These are phyloP conservation scores for Huntiella abstrusa DNA, from an alignment of 2,329 filamentous ascomycete genomes.

Conservation along the genomic window DNA sequence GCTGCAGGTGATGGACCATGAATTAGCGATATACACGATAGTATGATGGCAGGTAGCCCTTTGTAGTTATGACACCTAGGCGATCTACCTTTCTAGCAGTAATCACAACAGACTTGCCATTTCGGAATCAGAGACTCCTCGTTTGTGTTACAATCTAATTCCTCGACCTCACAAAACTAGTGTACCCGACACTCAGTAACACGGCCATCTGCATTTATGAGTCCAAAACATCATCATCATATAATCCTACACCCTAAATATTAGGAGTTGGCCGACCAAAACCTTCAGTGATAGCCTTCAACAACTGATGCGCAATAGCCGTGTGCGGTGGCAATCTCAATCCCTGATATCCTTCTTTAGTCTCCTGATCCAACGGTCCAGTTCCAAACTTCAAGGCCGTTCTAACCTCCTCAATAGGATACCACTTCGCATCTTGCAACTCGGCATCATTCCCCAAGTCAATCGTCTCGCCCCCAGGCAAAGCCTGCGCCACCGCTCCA, in stretches of 20 bases:
- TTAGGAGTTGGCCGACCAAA: slow-evolving; percentile 19
- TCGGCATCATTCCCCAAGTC: slow-evolving; percentile 77
- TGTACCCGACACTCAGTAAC: background rate
- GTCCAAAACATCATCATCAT: background rate
- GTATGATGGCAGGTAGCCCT: too few species aligned
- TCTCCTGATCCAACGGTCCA: slow-evolving; percentile 44
- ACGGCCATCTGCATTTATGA: background rate
- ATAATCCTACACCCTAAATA: background rate
- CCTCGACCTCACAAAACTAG: background rate
- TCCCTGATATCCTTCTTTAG: slow-evolving; percentile 47
- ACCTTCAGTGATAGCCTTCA: slow-evolving; percentile 60
- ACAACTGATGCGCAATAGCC: slow-evolving; percentile 81
- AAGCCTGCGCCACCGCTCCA: slow-evolving; percentile 69
- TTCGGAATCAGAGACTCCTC: too few species aligned
- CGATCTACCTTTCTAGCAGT: too few species aligned
- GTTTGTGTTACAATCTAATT: too few species aligned
- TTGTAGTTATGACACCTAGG: too few species aligned
- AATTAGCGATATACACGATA: too few species aligned
- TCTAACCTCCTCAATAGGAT: slow-evolving; percentile 58
- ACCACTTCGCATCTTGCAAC: slow-evolving; percentile 80
- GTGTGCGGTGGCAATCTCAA: slow-evolving; percentile 68
- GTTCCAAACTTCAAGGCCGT: slow-evolving; percentile 46
- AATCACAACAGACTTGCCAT: too few species aligned
- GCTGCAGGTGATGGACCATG: too few species aligned
- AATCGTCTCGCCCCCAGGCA: slow-evolving; percentile 60